phyloP scores from a whole-genome alignment of 257 asterid genomes.

The Primulina tabacum region DNA sequence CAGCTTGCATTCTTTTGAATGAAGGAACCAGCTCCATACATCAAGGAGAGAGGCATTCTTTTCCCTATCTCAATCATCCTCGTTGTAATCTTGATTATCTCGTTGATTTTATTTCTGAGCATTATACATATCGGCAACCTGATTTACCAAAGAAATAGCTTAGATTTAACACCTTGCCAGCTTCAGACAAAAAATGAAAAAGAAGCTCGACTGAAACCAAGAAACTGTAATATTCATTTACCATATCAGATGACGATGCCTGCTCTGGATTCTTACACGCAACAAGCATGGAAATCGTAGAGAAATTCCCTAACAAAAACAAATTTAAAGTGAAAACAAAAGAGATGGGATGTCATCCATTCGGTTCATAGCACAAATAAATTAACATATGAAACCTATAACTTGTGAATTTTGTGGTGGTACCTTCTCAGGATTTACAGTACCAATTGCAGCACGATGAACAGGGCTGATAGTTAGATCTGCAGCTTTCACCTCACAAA shows the following conservation, averaged over 20 bases:
- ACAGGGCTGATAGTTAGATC: constrained; percentile 97
- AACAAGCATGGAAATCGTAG: constrained; percentile 83
- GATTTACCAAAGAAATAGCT: constrained; percentile 25
- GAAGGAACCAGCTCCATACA: constrained; percentile 24
- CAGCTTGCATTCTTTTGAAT: constrained; percentile 30
- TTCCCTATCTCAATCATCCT: constrained; percentile 46
- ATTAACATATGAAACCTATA: not conserved
- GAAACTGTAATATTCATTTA: constrained; percentile 28
- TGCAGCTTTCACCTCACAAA: constrained; percentile 99
- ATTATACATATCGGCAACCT: constrained; percentile 79
- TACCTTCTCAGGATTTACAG: constrained; percentile 78
- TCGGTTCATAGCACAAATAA: constrained; percentile 4
- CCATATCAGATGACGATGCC: constrained; percentile 85
- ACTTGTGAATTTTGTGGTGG: not conserved
- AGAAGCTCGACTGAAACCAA: not conserved
- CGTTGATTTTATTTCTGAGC: constrained; percentile 62
- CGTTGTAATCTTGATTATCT: constrained; percentile 47
- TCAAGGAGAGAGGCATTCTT: constrained; percentile 12
- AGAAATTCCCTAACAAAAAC: constrained; percentile 63
- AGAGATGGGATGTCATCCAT: constrained; percentile 14
- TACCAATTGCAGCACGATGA: constrained; percentile 91
- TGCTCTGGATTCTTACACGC: constrained; percentile 85
- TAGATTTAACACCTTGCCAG: constrained; percentile 9
- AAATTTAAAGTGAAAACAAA: constrained; percentile 21
- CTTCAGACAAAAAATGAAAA: not conserved